A percentile compares a stretch with the other conserved stretches of the same genome.
Conservation (phyloP, 306 rosid species). For the Vigna angularis region DNA sequence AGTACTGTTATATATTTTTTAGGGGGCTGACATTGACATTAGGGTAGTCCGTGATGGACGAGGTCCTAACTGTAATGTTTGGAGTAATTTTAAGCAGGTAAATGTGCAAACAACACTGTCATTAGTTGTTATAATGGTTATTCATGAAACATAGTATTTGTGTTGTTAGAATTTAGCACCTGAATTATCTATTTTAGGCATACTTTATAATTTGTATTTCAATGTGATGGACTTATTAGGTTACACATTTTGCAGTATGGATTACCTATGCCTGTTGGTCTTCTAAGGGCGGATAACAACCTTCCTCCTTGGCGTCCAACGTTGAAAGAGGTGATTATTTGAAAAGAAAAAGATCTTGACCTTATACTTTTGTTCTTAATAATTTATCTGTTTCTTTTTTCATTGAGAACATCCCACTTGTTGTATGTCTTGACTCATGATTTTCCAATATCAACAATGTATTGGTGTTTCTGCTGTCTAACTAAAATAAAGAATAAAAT, state of each 20-base stretch:
- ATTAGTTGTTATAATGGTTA: conserved; percentile 17
- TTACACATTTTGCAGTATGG: conserved; percentile 75
- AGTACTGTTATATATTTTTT: conserved; percentile 51
- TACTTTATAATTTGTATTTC: conserved; percentile 15
- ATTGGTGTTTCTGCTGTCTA: neutral
- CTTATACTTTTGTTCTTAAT: neutral
- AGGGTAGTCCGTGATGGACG: conserved; percentile 98
- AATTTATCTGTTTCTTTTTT: neutral
- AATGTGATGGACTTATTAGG: conserved; percentile 38
- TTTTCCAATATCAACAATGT: conserved; percentile 24
- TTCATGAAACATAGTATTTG: conserved; percentile 1
- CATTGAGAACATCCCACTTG: conserved; percentile 5
- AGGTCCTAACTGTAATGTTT: conserved; percentile 93
- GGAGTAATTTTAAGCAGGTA: conserved; percentile 99
- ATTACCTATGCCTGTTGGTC: conserved; percentile 75
- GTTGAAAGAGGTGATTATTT: conserved; percentile 73
- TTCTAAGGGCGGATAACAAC: conserved; percentile 95
- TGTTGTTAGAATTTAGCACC: conserved; percentile 24
- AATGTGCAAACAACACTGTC: conserved; percentile 34
- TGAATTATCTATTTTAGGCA: conserved; percentile 25
- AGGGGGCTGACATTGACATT: conserved; percentile 99
- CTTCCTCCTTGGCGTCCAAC: conserved; percentile 98
- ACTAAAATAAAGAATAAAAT: conserved; percentile 32
- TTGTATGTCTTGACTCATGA: conserved; percentile 1
- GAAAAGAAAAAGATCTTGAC: neutral